Evolutionary conservation across 2,329 filamentous ascomycete species (phyloP), one percentile per base, ranked within the genome.

Genomic region (Cladosporium sp.): DNA sequence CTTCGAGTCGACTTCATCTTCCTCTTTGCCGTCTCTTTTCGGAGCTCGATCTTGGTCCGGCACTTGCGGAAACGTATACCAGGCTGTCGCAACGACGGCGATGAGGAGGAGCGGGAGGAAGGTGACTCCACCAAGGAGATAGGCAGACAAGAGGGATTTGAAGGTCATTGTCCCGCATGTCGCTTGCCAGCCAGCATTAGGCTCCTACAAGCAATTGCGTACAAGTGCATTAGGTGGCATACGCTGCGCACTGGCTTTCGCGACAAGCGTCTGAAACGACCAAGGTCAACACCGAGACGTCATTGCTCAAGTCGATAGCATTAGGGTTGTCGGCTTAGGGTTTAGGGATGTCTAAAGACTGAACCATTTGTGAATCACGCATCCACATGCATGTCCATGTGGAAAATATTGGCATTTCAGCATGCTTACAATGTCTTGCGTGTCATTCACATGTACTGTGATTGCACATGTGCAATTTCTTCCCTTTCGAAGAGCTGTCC

Each of bases 101-200:
- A 80, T 75, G 62, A 93, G 68, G 67, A 93, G 72, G 3, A 96
- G 81, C 33, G 93, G 93, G 66, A 97, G 76, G 76, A 97, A 94
- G 66, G 93, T 97, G 75, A 97, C 77, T 73, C 93, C 94, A 78
- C 93, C 93, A 66, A 96, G 80, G 70, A 96, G 77, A 83, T 97
- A 97, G 77, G 90, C 85, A 74, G 90, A 78, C 70, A 96, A 82
- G 74, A 94, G 88, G 72, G 78, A 79, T 69, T 74, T 76, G 73
- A 85, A 75, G 66, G 72, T 73, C 73, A 78, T 78, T 35, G 50
- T 66, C 63, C 63, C 35, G 44, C 62, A 68, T 71, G 67, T 56
- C 50, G 61, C 50, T 56, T 46, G 60, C 29, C 33, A 26, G 50
- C 61, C 33, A 44, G 49, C 61, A 63, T 55, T n/a, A 11, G 33